These are phyloP conservation scores for Lenzites betulinus DNA, from an alignment of 768 basidiomycete species.

Conservation along the genomic window DNA sequence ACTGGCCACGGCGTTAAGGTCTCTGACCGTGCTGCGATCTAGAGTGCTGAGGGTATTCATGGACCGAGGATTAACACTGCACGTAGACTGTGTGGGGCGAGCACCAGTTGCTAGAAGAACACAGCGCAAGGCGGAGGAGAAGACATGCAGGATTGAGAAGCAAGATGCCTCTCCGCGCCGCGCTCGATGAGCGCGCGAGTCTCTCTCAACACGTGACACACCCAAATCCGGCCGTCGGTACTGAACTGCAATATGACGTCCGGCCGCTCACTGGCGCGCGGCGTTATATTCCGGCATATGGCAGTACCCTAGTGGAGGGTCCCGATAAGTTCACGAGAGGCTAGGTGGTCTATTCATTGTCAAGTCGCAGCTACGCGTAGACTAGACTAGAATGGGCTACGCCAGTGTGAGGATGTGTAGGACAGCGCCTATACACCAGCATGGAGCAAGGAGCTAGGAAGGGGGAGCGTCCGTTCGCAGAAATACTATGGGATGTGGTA, in stretches of 20 bases:
- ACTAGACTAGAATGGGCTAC: background rate
- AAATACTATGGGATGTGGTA: conserved; percentile 8
- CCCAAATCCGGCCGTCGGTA: background rate
- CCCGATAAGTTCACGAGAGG: background rate
- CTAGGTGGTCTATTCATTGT: background rate
- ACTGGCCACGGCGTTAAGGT: conserved; percentile 7
- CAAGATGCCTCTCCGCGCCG: conserved; percentile 4
- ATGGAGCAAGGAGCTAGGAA: background rate
- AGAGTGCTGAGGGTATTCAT: conserved; percentile 1
- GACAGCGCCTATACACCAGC: background rate
- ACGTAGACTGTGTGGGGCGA: too few relatives aligned
- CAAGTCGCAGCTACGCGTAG: background rate
- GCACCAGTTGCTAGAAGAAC: too few relatives aligned
- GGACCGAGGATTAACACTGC: background rate
- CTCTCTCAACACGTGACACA: background rate
- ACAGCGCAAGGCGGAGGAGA: background rate
- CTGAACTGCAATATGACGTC: too few relatives aligned
- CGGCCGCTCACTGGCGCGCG: too few relatives aligned
- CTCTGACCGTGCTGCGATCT: background rate
- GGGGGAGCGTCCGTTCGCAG: background rate
- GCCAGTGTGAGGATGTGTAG: background rate
- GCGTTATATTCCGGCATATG: too few relatives aligned
- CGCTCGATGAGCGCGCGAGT: conserved; percentile 2
- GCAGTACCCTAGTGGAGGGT: too few relatives aligned
- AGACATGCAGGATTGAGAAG: conserved; percentile 3